Evolutionary conservation across 1,139 yeast species (phyloP), one percentile per base, ranked within the genome.

Genomic region (Yamadazyma atlantica): DNA sequence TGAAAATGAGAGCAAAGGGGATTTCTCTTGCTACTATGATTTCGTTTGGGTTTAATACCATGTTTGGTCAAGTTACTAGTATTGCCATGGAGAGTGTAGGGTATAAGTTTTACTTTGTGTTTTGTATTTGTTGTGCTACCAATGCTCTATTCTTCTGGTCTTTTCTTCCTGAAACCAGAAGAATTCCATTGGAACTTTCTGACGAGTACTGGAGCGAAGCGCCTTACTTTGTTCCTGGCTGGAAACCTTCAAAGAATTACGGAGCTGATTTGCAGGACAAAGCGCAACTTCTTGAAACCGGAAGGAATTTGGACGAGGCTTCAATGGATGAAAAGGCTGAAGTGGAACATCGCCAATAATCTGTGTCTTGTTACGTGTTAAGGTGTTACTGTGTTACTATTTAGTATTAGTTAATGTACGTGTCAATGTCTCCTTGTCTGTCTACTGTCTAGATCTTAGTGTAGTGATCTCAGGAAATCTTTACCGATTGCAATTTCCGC

Each of bases 21-120:
- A 56, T 61, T 27, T 59, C 69, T 14, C 45, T 61, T 22, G 61
- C 64, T 40, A 64, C 70, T 17, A 48, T 48, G 51, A 35, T 41
- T 8, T 46, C 50, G 1, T 48, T 45, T 15, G 64, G 68, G 47
- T 59, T 68, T 39, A 65, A 66, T 56, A 46, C 51, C 13, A 48
- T 66, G 71, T 67, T 54, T 60, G 51, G 56, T 51, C 51, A 66
- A 58, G 59, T 64, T 57, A 48, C 51, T 38, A 59, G 61, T 29
- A 62, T 62, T 32, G 70, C 66, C 32, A 60, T 60, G 64, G 41
- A 41, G 23, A 38, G 39, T 35, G 50, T 45, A 14, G 42, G 46
- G 3, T 48, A 45, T 26, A 39, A 29, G 25, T 48, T 35, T 29
- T 46, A 48, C 30, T 43, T 24, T 24, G 25, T 37, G 11, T 53